These are phyloP conservation scores for Ganoderma boninense DNA, from an alignment of 1,284 basidiomycete genomes.

Conservation along the genomic window DNA sequence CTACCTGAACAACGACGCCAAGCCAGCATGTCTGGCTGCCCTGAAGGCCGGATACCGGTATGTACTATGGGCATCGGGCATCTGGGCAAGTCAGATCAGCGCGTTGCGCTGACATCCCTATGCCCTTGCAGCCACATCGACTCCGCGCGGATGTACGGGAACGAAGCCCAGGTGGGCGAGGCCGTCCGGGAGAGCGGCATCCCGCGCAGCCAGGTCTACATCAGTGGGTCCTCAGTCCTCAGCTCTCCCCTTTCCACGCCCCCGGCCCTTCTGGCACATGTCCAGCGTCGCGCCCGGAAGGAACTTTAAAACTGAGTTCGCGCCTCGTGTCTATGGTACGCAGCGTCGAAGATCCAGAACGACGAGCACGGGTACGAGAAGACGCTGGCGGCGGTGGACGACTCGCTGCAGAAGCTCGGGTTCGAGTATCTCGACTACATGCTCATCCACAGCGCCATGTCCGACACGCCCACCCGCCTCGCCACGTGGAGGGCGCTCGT, in stretches of 20 bases:
- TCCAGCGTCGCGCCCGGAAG: background rate
- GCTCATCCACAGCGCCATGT: constrained; percentile 64
- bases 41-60: constrained; percentile 79
- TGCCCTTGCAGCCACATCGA: constrained; percentile 68
- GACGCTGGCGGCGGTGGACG: constrained; percentile 33
- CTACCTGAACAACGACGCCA: constrained; percentile 73
- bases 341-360: constrained; percentile 34
- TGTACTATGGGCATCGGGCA: constrained; percentile 18
- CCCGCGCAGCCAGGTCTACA: constrained; percentile 65
- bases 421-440: constrained; percentile 63
- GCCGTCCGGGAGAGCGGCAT: constrained; percentile 65
- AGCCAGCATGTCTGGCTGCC: constrained; percentile 68
- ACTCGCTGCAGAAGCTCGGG: constrained; percentile 32
- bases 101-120: background rate
- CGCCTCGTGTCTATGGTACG: background rate
- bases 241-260: background rate
- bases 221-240: constrained; percentile 61
- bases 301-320: constrained; percentile 1
- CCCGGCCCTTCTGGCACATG: no score
- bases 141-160: constrained; percentile 77
- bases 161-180: constrained; percentile 72
- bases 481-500: constrained; percentile 54
- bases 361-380: constrained; percentile 38
- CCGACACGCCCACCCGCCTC: constrained; percentile 51
- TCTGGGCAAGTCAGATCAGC: background rate